Evolutionary conservation across 805 yeast genomes (phyloP).

Genomic region (Saccharomycopsis schoenii): DNA sequence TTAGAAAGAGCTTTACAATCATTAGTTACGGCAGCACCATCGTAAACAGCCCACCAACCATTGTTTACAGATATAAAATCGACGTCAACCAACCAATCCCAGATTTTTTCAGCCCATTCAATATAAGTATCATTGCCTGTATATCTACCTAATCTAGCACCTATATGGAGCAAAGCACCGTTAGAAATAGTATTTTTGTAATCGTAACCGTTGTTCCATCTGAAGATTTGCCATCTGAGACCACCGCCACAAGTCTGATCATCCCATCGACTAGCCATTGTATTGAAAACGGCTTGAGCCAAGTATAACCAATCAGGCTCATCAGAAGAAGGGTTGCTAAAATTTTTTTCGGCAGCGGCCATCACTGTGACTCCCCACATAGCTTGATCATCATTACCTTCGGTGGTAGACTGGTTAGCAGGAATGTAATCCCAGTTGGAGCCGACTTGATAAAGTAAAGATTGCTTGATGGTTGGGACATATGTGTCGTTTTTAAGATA

Average conservation of each 20-base stretch:
- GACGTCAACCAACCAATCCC: slow-evolving; percentile 66
- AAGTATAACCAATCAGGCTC: slow-evolving; percentile 71
- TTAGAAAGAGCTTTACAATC: slow-evolving; percentile 54
- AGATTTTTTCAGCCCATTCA: slow-evolving; percentile 64
- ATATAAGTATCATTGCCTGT: slow-evolving; percentile 65
- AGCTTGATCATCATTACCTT: slow-evolving; percentile 97
- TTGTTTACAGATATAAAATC: slow-evolving; percentile 34
- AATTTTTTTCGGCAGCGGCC: slow-evolving; percentile 86
- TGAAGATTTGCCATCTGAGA: slow-evolving; percentile 89
- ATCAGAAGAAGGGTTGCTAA: slow-evolving; percentile 52
- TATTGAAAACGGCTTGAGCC: slow-evolving; percentile 84
- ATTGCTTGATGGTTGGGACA: slow-evolving; percentile 44
- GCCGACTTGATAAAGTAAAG: slow-evolving; percentile 67
- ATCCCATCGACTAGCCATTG: slow-evolving; percentile 91
- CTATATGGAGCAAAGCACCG: slow-evolving; percentile 80
- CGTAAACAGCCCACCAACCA: slow-evolving; percentile 44
- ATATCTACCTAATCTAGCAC: slow-evolving; percentile 78
- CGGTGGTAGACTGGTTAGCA: slow-evolving; percentile 77
- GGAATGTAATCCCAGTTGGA: slow-evolving; percentile 75
- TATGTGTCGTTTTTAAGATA: slow-evolving; percentile 64
- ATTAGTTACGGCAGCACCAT: slow-evolving; percentile 50
- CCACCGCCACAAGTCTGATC: slow-evolving; percentile 69
- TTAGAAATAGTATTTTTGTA: slow-evolving; percentile 89
- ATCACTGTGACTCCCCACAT: slow-evolving; percentile 94
- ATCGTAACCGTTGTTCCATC: slow-evolving; percentile 90